Conservation (phyloP, 345 rosid species). For the Linum tenue region DNA sequence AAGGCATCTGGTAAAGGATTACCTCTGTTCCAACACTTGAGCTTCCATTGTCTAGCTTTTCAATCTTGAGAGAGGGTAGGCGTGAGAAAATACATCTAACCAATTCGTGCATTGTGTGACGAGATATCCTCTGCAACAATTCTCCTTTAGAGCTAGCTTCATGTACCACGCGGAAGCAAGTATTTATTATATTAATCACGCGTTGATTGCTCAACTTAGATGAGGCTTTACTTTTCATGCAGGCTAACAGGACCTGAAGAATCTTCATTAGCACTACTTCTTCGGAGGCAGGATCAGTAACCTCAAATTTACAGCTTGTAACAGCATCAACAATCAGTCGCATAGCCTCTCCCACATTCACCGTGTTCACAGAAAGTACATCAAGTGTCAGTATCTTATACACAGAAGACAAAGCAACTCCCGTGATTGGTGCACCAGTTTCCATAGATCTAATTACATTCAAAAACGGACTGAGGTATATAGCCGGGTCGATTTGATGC, state of each 20-base stretch:
- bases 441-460: conserved; percentile 64
- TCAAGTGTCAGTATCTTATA: conserved; percentile 63
- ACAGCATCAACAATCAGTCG: conserved; percentile 59
- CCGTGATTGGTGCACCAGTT: conserved; percentile 73
- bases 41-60: too few relatives aligned
- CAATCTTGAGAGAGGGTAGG: conserved; percentile 23
- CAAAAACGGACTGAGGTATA: conserved; percentile 61
- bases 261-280: conserved; percentile 74
- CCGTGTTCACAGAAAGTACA: conserved; percentile 39
- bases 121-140: conserved; percentile 60
- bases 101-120: conserved; percentile 70
- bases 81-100: conserved; percentile 59
- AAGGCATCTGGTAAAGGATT: too few relatives aligned
- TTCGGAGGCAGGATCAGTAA: conserved; percentile 67
- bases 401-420: conserved; percentile 69
- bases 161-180: conserved; percentile 69
- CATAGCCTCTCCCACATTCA: conserved; percentile 57
- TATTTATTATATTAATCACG: conserved; percentile 53
- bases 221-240: conserved; percentile 63
- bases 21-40: too few relatives aligned
- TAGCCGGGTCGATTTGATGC: conserved; percentile 39
- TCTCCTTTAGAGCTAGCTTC: conserved; percentile 67
- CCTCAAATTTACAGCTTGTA: conserved; percentile 62
- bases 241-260: conserved; percentile 74
- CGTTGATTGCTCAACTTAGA: conserved; percentile 53